Base-by-base conservation (phyloP, 2,329 filamentous ascomycete genomes). In the Alternaria ventricosa region DNA sequence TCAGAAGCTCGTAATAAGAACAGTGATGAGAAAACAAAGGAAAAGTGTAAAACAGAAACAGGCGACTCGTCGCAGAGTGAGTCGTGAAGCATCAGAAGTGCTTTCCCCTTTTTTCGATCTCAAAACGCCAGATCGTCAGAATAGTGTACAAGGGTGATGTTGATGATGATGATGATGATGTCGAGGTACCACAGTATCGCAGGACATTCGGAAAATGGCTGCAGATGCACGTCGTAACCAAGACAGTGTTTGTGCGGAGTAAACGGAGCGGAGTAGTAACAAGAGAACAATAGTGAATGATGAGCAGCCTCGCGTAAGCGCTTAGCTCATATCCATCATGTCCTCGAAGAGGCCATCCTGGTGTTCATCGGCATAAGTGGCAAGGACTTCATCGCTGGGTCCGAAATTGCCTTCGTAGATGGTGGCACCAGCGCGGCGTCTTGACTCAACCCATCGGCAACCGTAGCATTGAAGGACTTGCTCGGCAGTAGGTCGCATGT, bases 391-490 rank as follows among this genome's bases (percentile, higher is more conserved):
- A 67, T 90, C 90, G 23, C 87, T 87, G 30, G 95, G 95, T 5
- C 96, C 96, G 92, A 94, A 99, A 78, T 93, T 96, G 66, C 96
- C 96, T 82, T 99, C 96, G 72, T 92, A 99, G 57, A 99, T 90
- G 0, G 94, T 97, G n/a, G 96, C 96, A 47, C 94, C 92, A 11
- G 94, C 92, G 59, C 91, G 89, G 59, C 94, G 89, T 66, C 94
- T 89, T 55, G 85, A 83, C 58, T 89, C 87, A 30, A 96, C 91
- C 92, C 96, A 99, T 65, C 86, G 87, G 56, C 97, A 86, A 23
- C 93, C 93, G 53, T 90, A 88, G 1, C 90, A 87, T 49, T 87
- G 82, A 50, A 97, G 86, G 11, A 99, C 82, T 67, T 96, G 87
- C 56, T 91, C 86, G 23, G 93, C 87, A 1, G 86, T 87, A 5